Evolutionary conservation across 2,329 filamentous ascomycete species (phyloP).

Genomic region (Cercospora zeae-maydis): DNA sequence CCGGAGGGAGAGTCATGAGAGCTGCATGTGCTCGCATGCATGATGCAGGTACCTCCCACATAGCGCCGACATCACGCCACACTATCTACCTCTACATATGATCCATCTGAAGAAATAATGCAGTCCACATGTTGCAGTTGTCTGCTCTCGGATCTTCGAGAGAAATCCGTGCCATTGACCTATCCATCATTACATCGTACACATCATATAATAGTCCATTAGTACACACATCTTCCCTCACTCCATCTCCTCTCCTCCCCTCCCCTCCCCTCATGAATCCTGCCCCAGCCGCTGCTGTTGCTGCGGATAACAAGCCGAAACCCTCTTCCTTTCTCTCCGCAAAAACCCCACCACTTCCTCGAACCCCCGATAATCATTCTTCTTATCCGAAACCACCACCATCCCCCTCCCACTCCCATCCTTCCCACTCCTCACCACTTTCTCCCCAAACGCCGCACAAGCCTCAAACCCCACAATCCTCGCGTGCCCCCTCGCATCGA

Average conservation of each 20-base stretch:
- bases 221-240: not conserved
- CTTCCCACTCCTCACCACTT: constrained; percentile 28
- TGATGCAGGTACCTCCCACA: not conserved
- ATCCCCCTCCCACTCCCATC: not conserved
- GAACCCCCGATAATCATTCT: constrained; percentile 24
- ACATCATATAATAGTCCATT: not conserved
- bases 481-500: constrained; percentile 32
- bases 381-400: constrained; percentile 18
- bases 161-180: not conserved
- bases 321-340: constrained; percentile 2
- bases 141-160: not conserved
- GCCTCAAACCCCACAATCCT: constrained; percentile 41
- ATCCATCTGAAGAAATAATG: not conserved
- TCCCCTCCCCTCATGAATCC: too few relatives aligned
- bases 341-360: constrained; percentile 5
- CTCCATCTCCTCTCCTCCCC: not conserved
- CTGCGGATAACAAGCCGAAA: constrained; percentile 7
- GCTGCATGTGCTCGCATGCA: too few relatives aligned
- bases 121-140: not conserved
- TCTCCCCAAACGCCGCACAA: constrained; percentile 32
- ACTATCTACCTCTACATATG: not conserved
- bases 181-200: not conserved
- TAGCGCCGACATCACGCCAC: not conserved
- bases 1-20: not conserved
- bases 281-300: not conserved